Base-by-base conservation (phyloP, 257 asterid genomes). In the Henckelia pumila region DNA sequence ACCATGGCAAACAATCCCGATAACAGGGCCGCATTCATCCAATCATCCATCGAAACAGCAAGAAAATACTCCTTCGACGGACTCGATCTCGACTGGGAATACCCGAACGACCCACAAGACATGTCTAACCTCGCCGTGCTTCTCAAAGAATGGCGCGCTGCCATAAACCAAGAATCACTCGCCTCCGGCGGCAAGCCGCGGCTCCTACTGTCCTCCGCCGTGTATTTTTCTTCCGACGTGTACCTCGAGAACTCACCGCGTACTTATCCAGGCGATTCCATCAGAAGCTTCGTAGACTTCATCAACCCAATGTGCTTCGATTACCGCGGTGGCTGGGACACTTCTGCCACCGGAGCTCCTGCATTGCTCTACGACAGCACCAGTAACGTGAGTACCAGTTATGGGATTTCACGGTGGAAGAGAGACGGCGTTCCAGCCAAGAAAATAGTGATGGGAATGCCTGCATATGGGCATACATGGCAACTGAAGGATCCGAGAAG, bases 81-180 rank as follows among this genome's bases (percentile, higher is more conserved):
- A 16, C 80, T 85, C 17, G 95, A 88, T 57, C 79, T 84, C 35
- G 87, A 88, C 67, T 85, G 92, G 92, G 88, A 83, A 33, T 85
- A 65, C 71, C 95, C 87, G 0, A 29, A 17, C 8, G 63, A 60
- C 16, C 49, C 78, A 5, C 56, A 49, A 58, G 84, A 82, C 49
- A 83, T 80, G 88, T 59, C 64, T 49, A 76, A 83, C 30, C 84
- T 80, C 2, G 80, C 75, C 17, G 28, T 71, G 44, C 88, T 80
- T 56, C 11, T 63, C 69, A 61, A 66, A 61, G 82, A 78, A 59
- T 78, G 82, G 79, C 74, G 79, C 8, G 9, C 63, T 10, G 72
- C 82, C 25, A 22, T 78, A 49, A 56, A 67, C 62, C 21, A 8
- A 13, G 79, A 78, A 16, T 53, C 79, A 17, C 24, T 59, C 13